Base-by-base conservation (phyloP, 495 filamentous ascomycete genomes). In the Aspergillus nanangensis region DNA sequence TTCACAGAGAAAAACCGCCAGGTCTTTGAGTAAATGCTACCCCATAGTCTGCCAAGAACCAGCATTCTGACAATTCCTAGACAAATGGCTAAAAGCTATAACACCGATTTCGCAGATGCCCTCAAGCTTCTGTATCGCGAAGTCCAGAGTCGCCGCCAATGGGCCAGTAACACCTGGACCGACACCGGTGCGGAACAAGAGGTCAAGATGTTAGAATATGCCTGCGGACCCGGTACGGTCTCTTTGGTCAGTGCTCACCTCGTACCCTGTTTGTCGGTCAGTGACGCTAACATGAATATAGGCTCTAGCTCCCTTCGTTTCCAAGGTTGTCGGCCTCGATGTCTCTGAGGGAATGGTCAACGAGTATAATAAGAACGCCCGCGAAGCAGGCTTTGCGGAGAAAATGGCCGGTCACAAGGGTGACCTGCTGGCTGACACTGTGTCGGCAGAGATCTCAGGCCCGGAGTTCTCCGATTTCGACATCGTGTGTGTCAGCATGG, bases 131-230 rank as follows among this genome's bases (percentile, higher is more conserved):
- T 71, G 47, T 51, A 52, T 61, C 47, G 70, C 61, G 9, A 62
- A 70, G 48, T 76, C 63, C 48, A 67, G 20, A 55, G 60, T 7
- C 72, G 74, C 19, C 70, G 80, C 11, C 70, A 75, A 24, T 89
- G 84, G 73, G 76, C 87, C 43, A 81, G 78, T 17, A 73, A 80
- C 15, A 70, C 74, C 45, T 82, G 79, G 76, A 67, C 59, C 11
- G 67, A 74, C 24, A 68, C 63, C 9, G 63, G 55, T 25, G 56
- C 47, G 14, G 63, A 52, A 34, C 69, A 71, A 45, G 63, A 75
- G 21, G 66, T 86, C 34, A 71, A 74, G 24, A 55, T 88, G 39
- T 66, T 91, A 8, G 87, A 91, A 51, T 91, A 89, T 63, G 87
- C 87, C 36, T 88, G 83, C 47, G 87, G 87, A 3, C 80, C 84